These are phyloP conservation scores for Phytopythium helicoides DNA, from an alignment of 352 stramenopile genomes.

Conservation along the genomic window DNA sequence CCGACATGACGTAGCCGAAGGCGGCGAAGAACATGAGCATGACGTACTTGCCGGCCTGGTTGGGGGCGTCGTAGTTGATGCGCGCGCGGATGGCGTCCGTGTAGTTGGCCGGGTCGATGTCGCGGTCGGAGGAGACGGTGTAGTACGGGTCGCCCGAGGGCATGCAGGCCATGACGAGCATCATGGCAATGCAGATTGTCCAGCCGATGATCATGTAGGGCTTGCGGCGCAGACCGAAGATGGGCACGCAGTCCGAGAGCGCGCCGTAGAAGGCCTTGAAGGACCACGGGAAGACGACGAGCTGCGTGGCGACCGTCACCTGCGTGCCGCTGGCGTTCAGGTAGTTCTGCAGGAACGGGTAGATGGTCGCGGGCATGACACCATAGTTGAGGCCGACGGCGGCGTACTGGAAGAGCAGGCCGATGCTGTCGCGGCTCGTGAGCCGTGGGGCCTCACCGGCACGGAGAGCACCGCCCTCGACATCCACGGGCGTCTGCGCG, in stretches of 20 bases:
- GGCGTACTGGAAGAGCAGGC: slow-evolving; percentile 9
- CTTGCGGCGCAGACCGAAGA: slow-evolving; percentile 18
- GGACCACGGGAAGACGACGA: slow-evolving; percentile 59
- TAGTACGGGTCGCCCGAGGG: slow-evolving; percentile 32
- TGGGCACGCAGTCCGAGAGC: slow-evolving; percentile 3
- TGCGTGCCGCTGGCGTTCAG: slow-evolving; percentile 26
- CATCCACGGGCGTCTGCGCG: slow-evolving; percentile 18
- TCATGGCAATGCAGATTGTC: slow-evolving; percentile 20
- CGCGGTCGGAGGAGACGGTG: slow-evolving; percentile 11
- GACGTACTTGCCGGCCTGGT: slow-evolving; percentile 25
- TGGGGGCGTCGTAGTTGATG: slow-evolving; percentile 18
- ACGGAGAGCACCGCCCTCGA: slow-evolving; percentile 22
- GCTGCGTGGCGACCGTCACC: slow-evolving; percentile 13
- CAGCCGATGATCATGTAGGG: slow-evolving; percentile 41
- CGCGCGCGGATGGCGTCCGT: slow-evolving; percentile 15
- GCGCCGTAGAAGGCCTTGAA: slow-evolving; percentile 55
- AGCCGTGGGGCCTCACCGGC: slow-evolving; percentile 24
- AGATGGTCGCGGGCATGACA: slow-evolving; percentile 27
- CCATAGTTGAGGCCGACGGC: slow-evolving; percentile 30
- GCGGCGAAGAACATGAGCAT: slow-evolving; percentile 49
- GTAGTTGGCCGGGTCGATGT: slow-evolving; percentile 14
- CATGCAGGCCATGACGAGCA: slow-evolving; percentile 27
- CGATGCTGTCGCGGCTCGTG: slow-evolving; percentile 28
- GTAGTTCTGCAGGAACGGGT: slow-evolving; percentile 48
- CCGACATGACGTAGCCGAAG: slow-evolving; percentile 16